Evolutionary conservation across 176 grass and related monocot genomes (phyloP), one percentile per base, ranked within the genome.

Genomic region (Hordeum marinum): DNA sequence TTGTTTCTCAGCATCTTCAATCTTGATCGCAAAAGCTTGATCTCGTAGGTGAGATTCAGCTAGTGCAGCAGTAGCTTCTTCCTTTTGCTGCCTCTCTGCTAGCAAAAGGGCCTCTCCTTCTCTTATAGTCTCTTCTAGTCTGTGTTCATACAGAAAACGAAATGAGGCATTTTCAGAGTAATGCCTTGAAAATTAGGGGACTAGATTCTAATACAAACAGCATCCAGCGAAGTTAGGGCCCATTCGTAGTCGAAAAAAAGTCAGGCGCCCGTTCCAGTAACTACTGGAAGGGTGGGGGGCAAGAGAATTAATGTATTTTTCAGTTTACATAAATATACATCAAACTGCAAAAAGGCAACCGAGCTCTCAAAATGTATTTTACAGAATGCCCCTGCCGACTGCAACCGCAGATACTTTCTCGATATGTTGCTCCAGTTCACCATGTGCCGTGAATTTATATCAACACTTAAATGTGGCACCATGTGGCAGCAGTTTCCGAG

Each of bases 1-100:
- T 95, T 92, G 78, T 87, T 90, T 91, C 85, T 90, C 88, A 82
- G 87, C 80, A 20, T 86, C 89, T 87, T 94, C 88, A 92, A 84
- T 80, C 79, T 88, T 92, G 63, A 80, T 81, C 68, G 67, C 70
- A 82, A 84, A 66, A 82, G 17, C 78, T 68, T 94, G 79, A 72
- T 64, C 89, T 92, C 79, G 87, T 26, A 80, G 81, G 60, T 85
- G 80, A 85, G 90, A 91, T 90, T 94, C 89, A 83, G 67, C 60
- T 75, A 87, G 23, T 80, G 75, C 34, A 63, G 71, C 36, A 76
- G 35, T 85, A 78, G 83, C 84, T 82, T 68, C 86, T 78, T 89
- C 76, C 54, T 32, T 90, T 75, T 92, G 72, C 77, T 92, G 89
- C 54, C 77, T 85, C 87, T 92, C 89, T 4, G 87, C 73, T 85